These are phyloP conservation scores for Ceratocystis diversiconidia DNA, from an alignment of 2,329 filamentous ascomycete species.

Conservation along the genomic window DNA sequence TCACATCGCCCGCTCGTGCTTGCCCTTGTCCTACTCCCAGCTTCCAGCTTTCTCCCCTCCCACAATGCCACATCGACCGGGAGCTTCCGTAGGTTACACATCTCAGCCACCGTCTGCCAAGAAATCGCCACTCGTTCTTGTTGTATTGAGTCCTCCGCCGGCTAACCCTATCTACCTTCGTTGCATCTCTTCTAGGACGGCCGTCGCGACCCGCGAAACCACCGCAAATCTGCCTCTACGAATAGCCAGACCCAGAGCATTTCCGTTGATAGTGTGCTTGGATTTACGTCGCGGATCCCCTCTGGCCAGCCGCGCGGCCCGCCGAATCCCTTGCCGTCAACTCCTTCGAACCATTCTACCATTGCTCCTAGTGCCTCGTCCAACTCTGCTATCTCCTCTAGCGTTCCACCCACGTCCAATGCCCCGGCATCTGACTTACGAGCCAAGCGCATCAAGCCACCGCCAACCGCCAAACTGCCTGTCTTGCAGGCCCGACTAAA, in stretches of 20 bases:
- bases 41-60: neutral
- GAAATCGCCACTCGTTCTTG: neutral
- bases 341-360: slow-evolving; percentile 23
- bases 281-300: slow-evolving; percentile 86
- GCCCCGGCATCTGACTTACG: slow-evolving; percentile 8
- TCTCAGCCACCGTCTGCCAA: neutral
- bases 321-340: slow-evolving; percentile 33
- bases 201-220: slow-evolving; percentile 9
- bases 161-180: neutral
- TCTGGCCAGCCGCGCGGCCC: slow-evolving; percentile 77
- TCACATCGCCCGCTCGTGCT: neutral
- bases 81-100: neutral
- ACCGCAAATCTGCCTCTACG: neutral
- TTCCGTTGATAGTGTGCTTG: slow-evolving; percentile 84
- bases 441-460: slow-evolving; percentile 16
- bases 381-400: slow-evolving; percentile 25
- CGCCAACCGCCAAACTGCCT: slow-evolving; percentile 16
- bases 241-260: slow-evolving; percentile 36
- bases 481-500: slow-evolving; percentile 33
- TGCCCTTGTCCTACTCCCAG: neutral
- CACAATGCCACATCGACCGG: slow-evolving; percentile 12
- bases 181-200: slow-evolving; percentile 4
- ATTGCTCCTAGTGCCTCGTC: slow-evolving; percentile 26
- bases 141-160: neutral
- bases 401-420: slow-evolving; percentile 23